phyloP scores from a whole-genome alignment of 805 yeast species.

The Geotrichum ghanense region DNA sequence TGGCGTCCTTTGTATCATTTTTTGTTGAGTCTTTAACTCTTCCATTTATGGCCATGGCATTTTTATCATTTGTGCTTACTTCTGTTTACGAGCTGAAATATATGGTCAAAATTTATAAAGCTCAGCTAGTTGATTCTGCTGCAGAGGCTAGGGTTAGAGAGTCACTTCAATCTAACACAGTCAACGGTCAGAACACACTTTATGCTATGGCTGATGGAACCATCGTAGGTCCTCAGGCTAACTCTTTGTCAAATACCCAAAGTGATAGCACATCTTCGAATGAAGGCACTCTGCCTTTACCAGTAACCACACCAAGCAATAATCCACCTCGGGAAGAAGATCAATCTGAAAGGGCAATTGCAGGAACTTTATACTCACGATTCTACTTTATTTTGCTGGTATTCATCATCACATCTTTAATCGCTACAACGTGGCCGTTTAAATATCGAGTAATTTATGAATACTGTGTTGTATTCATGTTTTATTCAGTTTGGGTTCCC shows the following conservation, averaged over 20 bases:
- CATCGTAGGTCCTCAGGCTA: constrained; percentile 1
- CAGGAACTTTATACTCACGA: constrained; percentile 47
- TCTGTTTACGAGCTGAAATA: constrained; percentile 68
- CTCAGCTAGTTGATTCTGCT: constrained; percentile 38
- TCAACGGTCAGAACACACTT: constrained; percentile 13
- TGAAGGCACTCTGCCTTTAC: constrained; percentile 13
- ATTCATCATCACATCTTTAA: constrained; percentile 45
- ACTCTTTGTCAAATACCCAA: too few species aligned
- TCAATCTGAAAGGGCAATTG: constrained; percentile 43
- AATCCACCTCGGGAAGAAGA: constrained; percentile 15
- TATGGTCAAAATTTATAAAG: constrained; percentile 50
- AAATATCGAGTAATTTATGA: constrained; percentile 46
- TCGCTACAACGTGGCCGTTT: constrained; percentile 53
- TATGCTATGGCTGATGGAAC: constrained; percentile 16
- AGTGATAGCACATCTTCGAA: too few species aligned
- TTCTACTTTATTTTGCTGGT: constrained; percentile 43
- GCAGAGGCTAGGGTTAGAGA: constrained; percentile 38
- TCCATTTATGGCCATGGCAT: constrained; percentile 58
- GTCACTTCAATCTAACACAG: constrained; percentile 32
- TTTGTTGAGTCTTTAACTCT: constrained; percentile 42
- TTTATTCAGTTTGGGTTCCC: constrained; percentile 79
- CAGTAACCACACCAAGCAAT: constrained; percentile 18
- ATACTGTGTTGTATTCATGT: constrained; percentile 34
- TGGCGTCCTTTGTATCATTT: constrained; percentile 49
- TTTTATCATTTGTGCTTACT: constrained; percentile 56